phyloP scores from a whole-genome alignment of 1,284 basidiomycete genomes.

The Thecaphora frezii region DNA sequence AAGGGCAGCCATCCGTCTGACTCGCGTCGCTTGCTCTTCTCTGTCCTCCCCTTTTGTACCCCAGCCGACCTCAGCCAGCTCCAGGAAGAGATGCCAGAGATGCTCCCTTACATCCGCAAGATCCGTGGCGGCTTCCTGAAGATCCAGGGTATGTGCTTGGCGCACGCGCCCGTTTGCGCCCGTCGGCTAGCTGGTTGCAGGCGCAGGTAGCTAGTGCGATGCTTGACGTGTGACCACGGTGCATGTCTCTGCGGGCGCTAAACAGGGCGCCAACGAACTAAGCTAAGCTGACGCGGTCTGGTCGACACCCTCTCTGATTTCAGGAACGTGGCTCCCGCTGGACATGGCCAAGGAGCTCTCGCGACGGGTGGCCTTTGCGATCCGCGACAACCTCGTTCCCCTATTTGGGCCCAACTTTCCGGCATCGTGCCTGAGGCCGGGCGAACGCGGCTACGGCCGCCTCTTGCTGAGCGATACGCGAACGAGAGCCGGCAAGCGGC shows the following conservation, averaged over 20 bases:
- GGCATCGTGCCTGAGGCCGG: constrained; percentile 25
- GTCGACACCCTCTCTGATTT: too few relatives aligned
- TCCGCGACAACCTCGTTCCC: constrained; percentile 36
- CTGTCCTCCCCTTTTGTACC: background rate
- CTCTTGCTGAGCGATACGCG: too few relatives aligned
- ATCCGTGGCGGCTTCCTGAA: constrained; percentile 43
- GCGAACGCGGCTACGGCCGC: constrained; percentile 33
- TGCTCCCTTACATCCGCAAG: constrained; percentile 34
- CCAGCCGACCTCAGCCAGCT: constrained; percentile 34
- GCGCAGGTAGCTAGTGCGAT: background rate
- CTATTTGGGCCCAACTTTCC: constrained; percentile 41
- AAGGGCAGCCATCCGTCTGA: too few relatives aligned
- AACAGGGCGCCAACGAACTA: too few relatives aligned
- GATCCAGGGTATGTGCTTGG: constrained; percentile 22
- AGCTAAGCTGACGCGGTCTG: too few relatives aligned
- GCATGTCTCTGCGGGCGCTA: too few relatives aligned
- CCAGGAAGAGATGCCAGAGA: constrained; percentile 21
- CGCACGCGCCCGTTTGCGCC: background rate
- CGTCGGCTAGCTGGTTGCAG: background rate
- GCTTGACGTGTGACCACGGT: too few relatives aligned
- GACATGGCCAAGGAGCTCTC: constrained; percentile 36
- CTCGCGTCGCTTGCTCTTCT: background rate
- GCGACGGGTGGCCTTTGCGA: constrained; percentile 36
- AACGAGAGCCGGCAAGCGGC: too few relatives aligned
- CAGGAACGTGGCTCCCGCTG: constrained; percentile 38